phyloP scores from a whole-genome alignment of 179 eudicot genomes.

The Silene coronaria region DNA sequence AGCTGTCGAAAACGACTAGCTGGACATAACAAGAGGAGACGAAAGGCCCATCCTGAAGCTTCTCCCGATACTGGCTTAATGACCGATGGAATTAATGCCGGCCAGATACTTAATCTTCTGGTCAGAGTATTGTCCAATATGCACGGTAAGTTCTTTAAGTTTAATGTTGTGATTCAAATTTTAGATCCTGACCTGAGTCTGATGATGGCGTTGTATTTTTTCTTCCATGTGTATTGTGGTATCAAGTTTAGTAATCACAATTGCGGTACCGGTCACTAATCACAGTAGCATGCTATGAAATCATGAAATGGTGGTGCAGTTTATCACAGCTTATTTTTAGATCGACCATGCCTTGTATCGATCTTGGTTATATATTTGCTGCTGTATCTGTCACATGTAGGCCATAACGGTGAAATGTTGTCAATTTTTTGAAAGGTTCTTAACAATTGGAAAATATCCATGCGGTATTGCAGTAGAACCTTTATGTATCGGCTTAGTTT shows the following conservation, averaged over 20 bases:
- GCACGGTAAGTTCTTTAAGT: conserved; percentile 49
- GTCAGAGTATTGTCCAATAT: conserved; percentile 63
- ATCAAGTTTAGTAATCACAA: background rate
- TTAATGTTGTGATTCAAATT: conserved; percentile 2
- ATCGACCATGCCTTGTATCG: no score
- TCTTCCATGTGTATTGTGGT: background rate
- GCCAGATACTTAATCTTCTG: conserved; percentile 55
- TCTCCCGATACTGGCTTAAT: conserved; percentile 34
- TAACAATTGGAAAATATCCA: background rate
- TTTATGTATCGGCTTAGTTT: background rate
- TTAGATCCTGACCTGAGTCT: background rate
- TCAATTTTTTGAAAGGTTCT: background rate
- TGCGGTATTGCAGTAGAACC: background rate
- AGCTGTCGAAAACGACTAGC: conserved; percentile 93
- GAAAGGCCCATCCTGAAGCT: conserved; percentile 74
- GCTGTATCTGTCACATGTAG: no score
- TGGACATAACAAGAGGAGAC: conserved; percentile 82
- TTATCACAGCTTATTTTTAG: no score
- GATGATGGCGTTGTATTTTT: background rate
- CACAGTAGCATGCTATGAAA: background rate
- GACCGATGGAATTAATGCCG: conserved; percentile 50
- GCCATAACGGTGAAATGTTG: background rate
- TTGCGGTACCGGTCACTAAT: background rate
- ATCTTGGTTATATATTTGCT: no score
- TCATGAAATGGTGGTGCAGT: no score